phyloP scores from a whole-genome alignment of 768 basidiomycete species.

The Suillus weaverae region DNA sequence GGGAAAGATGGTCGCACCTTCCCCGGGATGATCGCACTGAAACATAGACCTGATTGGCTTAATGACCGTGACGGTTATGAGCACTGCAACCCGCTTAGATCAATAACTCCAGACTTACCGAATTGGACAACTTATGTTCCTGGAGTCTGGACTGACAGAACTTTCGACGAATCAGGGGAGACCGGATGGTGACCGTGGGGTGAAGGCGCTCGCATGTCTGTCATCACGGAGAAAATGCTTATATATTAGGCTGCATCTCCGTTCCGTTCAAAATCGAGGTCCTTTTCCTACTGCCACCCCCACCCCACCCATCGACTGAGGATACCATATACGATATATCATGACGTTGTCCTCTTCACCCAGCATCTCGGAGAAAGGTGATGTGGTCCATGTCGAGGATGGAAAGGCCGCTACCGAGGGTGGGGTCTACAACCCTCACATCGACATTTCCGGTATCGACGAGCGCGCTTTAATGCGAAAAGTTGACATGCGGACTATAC shows the following conservation, averaged over 20 bases:
- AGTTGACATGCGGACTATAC: slow-evolving; percentile 63
- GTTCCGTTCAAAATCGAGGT: not conserved
- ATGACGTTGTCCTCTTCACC: not conserved
- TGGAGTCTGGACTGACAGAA: not conserved
- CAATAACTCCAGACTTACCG: not conserved
- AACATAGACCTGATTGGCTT: not conserved
- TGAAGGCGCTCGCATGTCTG: too few species aligned
- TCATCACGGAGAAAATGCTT: not conserved
- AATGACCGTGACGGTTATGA: not conserved
- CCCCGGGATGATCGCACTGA: not conserved
- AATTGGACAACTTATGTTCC: not conserved
- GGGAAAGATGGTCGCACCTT: not conserved
- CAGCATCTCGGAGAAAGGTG: slow-evolving; percentile 13
- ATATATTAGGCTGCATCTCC: not conserved
- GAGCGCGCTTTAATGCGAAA: slow-evolving; percentile 71
- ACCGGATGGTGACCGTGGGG: not conserved
- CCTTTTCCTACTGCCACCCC: not conserved
- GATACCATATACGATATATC: not conserved
- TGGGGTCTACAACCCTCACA: slow-evolving; percentile 38
- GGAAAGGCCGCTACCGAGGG: not conserved
- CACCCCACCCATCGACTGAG: not conserved
- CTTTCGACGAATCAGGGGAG: not conserved
- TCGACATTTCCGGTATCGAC: slow-evolving; percentile 62
- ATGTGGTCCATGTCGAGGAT: slow-evolving; percentile 9
- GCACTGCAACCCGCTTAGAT: not conserved